These are phyloP conservation scores for Paraphoma chrysanthemicola DNA, from an alignment of 2,329 filamentous ascomycete species.

Conservation along the genomic window DNA sequence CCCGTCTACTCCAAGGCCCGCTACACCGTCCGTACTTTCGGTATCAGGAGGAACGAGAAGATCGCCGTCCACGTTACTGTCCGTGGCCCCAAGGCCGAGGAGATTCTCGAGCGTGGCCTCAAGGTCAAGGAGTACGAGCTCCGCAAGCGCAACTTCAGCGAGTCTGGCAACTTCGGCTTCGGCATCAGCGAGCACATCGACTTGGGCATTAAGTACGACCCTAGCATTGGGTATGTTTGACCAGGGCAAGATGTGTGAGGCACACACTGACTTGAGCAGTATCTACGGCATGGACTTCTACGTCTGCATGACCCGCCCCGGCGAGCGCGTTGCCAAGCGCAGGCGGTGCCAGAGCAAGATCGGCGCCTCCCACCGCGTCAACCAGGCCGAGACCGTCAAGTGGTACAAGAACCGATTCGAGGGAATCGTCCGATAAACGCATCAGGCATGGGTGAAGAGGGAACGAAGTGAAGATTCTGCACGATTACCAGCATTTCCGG, in stretches of 20 bases:
- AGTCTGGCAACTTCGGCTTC: constrained; percentile 96
- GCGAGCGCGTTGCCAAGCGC: constrained; percentile 96
- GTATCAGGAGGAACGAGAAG: constrained; percentile 99
- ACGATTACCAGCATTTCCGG: constrained; percentile 47
- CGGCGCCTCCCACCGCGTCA: constrained; percentile 90
- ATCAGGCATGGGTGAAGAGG: constrained; percentile 27
- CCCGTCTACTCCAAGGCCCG: constrained; percentile 99
- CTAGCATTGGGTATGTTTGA: constrained; percentile 47
- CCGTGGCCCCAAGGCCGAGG: constrained; percentile 98
- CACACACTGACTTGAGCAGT: constrained; percentile 38
- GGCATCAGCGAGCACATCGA: constrained; percentile 99
- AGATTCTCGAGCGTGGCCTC: constrained; percentile 99
- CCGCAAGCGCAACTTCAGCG: constrained; percentile 99
- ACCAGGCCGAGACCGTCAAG: constrained; percentile 92
- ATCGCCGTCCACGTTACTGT: constrained; percentile 99
- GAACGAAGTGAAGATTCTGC: constrained; percentile 42
- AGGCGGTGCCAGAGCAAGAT: constrained; percentile 87
- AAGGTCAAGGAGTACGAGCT: constrained; percentile 99
- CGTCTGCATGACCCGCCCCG: constrained; percentile 99
- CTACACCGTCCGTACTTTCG: constrained; percentile 99
- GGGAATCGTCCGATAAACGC: constrained; percentile 94
- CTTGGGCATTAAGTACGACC: constrained; percentile 86
- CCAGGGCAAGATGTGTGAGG: background rate
- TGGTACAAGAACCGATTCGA: constrained; percentile 98
- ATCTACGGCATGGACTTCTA: constrained; percentile 94